These are phyloP conservation scores for Yarrowia sp. DNA, from an alignment of 805 yeast species.

Conservation along the genomic window DNA sequence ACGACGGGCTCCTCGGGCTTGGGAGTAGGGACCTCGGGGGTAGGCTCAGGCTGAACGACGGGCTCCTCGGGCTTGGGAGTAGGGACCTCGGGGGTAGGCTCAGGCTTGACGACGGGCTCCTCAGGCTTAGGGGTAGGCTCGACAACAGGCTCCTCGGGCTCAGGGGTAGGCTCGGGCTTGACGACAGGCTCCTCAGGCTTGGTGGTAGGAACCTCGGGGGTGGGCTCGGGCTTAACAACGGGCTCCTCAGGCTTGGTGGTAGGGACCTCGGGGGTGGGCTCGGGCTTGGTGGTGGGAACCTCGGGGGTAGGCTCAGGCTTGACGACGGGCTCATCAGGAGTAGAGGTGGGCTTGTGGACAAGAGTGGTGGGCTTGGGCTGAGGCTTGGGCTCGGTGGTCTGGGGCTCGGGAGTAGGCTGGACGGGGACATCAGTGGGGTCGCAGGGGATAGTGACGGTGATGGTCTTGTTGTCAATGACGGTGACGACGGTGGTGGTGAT, in stretches of 20 bases:
- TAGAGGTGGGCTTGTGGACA: neutral
- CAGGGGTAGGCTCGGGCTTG: neutral
- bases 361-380: neutral
- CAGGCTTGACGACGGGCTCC: neutral
- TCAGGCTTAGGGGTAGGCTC: neutral
- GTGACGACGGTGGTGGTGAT: neutral
- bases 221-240: neutral
- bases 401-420: neutral
- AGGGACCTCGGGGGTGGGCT: neutral
- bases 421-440: conserved; percentile 5
- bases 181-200: neutral
- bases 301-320: neutral
- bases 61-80: neutral
- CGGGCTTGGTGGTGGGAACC: neutral
- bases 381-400: neutral
- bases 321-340: neutral
- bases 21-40: neutral
- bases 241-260: too few relatives aligned
- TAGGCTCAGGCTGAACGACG: neutral
- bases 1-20: neutral
- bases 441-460: neutral
- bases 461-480: conserved; percentile 2
- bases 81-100: neutral
- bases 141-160: neutral
- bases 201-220: neutral